Conservation (phyloP, 2,329 filamentous ascomycete genomes). For the Xylariaceae sp. region DNA sequence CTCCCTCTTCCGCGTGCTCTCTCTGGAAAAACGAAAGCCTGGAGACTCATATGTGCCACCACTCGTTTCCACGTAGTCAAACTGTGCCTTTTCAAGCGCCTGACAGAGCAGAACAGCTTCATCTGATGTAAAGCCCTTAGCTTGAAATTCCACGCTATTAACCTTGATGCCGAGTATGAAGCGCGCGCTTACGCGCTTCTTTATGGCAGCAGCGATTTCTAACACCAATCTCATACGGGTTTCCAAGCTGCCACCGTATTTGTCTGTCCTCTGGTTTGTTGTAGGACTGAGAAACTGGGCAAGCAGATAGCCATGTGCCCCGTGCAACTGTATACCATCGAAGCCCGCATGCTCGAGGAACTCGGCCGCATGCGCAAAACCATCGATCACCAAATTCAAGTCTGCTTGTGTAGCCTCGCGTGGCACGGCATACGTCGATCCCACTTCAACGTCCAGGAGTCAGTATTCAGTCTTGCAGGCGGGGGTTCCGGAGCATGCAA, state of each 20-base stretch:
- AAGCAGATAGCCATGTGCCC: constrained; percentile 64
- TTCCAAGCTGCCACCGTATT: constrained; percentile 58
- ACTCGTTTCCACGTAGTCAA: constrained; percentile 63
- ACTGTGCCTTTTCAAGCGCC: constrained; percentile 54
- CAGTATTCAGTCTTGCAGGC: too few species aligned
- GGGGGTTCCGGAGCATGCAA: too few species aligned
- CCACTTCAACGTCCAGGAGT: too few species aligned
- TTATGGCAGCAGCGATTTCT: constrained; percentile 53
- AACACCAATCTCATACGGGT: constrained; percentile 59
- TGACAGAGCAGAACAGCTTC: constrained; percentile 56
- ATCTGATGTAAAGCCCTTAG: constrained; percentile 55
- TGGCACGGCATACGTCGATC: constrained; percentile 52
- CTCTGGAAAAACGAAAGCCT: constrained; percentile 57
- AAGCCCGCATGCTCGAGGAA: too few species aligned
- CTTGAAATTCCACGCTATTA: constrained; percentile 61
- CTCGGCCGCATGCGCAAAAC: neutral
- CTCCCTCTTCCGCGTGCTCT: constrained; percentile 60
- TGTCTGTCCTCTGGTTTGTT: constrained; percentile 60
- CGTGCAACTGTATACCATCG: constrained; percentile 52
- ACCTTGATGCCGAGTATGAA: constrained; percentile 63
- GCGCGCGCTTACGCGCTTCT: constrained; percentile 37
- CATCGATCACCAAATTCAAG: constrained; percentile 30
- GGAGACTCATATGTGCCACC: constrained; percentile 65
- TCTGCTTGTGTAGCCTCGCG: constrained; percentile 30
- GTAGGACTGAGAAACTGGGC: constrained; percentile 60